Evolutionary conservation across 352 stramenopile genomes (phyloP), one percentile per base, ranked within the genome.

Genomic region (Phytophthora palmivora): DNA sequence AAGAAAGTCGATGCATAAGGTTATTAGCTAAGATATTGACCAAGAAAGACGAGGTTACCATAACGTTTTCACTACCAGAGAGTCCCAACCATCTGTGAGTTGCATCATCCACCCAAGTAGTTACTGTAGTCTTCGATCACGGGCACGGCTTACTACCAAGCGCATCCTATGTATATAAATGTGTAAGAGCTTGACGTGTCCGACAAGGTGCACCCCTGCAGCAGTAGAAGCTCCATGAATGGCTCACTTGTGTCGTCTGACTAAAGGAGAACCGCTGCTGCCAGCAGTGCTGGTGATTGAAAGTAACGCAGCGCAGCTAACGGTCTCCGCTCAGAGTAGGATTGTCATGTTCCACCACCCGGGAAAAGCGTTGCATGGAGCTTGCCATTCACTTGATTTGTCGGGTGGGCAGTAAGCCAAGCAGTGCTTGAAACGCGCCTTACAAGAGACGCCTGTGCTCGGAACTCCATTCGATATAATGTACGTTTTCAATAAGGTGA

Each of bases 321-420:
- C 15, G 9, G 39, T 12, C 39, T 45, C 9, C 19, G 39, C 18
- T 26, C 38, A 45, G 38, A 45, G 16, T 45, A 28, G 38, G 38
- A 45, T 28, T 16, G 16, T 26, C 24, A 28, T 28, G 24, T 28
- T 28, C 24, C 24, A 28, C 24, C 24, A 28, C 24, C 24, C 24
- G 24, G n/a, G 24, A 28, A 45, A 18, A 45, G 21, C 16, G 39
- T 45, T 45, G 39, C 41, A 33, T 47, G 41, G 41, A 47, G 41
- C 21, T 47, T 47, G 41, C 21, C 41, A 19, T 19, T 33, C 47
- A 44, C 47, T 54, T 54, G 47, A 43, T 34, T 54, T 32, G 36
- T 43, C 9, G 19, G 41, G 41, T 6, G 18, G 33, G 19, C 41
- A 47, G 18, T 9, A 9, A 11, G 39, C 9, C 8, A 9, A 45